Percentiles rank a stretch among this genome's conserved stretches.
phyloP scores from a whole-genome alignment of 371 early-diverging fungal species.

The Saksenaea oblongispora region DNA sequence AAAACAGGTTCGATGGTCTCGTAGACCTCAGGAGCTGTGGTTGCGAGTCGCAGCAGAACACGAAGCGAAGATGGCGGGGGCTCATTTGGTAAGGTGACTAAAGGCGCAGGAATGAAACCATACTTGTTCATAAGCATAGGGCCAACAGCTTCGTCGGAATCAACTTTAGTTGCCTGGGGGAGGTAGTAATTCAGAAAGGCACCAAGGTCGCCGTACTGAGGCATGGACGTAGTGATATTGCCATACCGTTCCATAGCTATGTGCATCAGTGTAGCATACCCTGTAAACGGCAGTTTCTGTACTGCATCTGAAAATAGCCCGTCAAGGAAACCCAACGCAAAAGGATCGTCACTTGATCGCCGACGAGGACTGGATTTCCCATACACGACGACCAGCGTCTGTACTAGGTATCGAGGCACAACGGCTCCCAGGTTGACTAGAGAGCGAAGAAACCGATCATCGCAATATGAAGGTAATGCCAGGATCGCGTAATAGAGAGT shows the following conservation, averaged over 20 bases:
- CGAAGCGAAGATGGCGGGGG: slow-evolving; percentile 10
- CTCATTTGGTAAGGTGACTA: not conserved
- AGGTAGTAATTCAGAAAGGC: slow-evolving; percentile 4
- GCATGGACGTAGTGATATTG: not conserved
- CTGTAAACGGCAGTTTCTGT: slow-evolving; percentile 27
- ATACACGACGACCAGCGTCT: slow-evolving; percentile 19
- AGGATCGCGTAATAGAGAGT: slow-evolving; percentile 32
- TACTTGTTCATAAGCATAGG: not conserved
- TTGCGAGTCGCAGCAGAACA: slow-evolving; percentile 7
- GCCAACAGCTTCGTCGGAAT: not conserved
- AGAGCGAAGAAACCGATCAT: slow-evolving; percentile 13
- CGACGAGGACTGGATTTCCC: slow-evolving; percentile 10
- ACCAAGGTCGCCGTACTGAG: slow-evolving; percentile 3
- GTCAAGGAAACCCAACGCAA: slow-evolving; percentile 10
- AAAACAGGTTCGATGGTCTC: slow-evolving; percentile 17
- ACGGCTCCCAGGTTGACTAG: slow-evolving; percentile 24
- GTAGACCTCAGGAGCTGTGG: not conserved
- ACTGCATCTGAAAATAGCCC: slow-evolving; percentile 11
- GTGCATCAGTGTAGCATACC: slow-evolving; percentile 23
- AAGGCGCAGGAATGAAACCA: slow-evolving; percentile 13
- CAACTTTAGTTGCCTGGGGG: not conserved
- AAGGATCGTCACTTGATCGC: not conserved
- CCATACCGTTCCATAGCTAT: slow-evolving; percentile 2
- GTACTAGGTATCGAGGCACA: slow-evolving; percentile 24
- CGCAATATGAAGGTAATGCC: slow-evolving; percentile 20